A percentile compares a stretch with the other conserved stretches of the same genome.
Evolutionary conservation across 305 asterid species (phyloP).

Genomic region (Fraxinus baroniana): DNA sequence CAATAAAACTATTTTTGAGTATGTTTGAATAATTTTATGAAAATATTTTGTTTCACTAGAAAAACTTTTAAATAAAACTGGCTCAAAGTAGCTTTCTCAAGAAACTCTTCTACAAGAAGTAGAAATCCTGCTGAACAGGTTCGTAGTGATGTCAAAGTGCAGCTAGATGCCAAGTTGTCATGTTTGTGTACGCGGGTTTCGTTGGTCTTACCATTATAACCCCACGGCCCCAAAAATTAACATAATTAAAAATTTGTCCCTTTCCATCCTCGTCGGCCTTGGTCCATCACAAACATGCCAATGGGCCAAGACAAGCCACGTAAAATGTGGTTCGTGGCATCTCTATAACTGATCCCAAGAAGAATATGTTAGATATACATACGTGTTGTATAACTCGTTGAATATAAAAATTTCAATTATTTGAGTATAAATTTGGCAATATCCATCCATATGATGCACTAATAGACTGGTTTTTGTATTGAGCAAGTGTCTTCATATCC

Average conservation of each 20-base stretch:
- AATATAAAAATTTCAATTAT: neutral
- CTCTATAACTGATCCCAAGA: neutral
- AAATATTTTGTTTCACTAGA: neutral
- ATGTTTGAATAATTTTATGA: no score
- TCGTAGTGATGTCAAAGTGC: neutral
- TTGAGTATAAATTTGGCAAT: neutral
- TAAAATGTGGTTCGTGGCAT: neutral
- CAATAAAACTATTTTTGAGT: no score
- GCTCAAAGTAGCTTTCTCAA: no score
- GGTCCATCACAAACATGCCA: neutral
- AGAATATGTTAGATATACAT: neutral
- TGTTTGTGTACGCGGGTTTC: neutral
- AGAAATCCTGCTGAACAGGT: no score
- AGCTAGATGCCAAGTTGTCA: neutral
- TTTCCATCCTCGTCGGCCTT: neutral
- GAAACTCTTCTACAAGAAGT: no score
- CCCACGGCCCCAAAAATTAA: neutral
- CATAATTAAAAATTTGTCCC: neutral
- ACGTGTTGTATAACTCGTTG: neutral
- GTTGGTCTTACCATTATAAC: neutral
- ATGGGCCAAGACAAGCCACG: neutral
- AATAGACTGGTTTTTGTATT: conserved; percentile 2
- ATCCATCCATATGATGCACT: neutral
- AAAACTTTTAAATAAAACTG: no score
- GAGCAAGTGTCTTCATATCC: neutral